Percentiles rank a stretch among this genome's conserved stretches.
phyloP scores from a whole-genome alignment of 352 stramenopile species.

The Phytophthora vignae region DNA sequence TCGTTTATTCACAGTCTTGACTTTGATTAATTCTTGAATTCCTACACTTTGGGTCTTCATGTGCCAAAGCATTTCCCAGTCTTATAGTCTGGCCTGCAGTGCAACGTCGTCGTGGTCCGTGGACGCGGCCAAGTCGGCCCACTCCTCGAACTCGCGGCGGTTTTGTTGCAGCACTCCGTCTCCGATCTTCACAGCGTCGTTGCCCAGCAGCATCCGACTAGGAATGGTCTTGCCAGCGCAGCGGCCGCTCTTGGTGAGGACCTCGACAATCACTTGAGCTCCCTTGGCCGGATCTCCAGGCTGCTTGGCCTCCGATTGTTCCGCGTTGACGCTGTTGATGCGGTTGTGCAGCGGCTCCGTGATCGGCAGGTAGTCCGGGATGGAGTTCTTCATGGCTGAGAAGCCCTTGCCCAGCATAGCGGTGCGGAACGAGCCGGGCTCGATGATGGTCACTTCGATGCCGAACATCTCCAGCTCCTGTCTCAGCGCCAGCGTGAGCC shows the following conservation, averaged over 20 bases:
- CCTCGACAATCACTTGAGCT: constrained; percentile 43
- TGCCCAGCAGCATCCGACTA: constrained; percentile 44
- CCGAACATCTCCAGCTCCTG: constrained; percentile 43
- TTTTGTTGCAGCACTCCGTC: constrained; percentile 25
- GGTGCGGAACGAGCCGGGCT: constrained; percentile 56
- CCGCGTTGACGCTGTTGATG: constrained; percentile 28
- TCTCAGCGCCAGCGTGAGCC: constrained; percentile 41
- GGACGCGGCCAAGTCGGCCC: constrained; percentile 31
- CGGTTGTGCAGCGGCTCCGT: constrained; percentile 31
- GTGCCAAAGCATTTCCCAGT: neutral
- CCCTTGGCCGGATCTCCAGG: constrained; percentile 45
- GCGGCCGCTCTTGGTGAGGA: constrained; percentile 47
- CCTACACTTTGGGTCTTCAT: neutral
- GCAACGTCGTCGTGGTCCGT: constrained; percentile 36
- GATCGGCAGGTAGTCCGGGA: constrained; percentile 42
- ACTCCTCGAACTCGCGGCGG: constrained; percentile 38
- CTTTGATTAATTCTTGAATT: neutral
- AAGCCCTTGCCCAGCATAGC: constrained; percentile 46
- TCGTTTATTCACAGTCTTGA: constrained; percentile 26
- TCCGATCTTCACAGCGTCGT: constrained; percentile 41
- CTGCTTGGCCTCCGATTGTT: constrained; percentile 18
- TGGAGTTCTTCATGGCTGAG: constrained; percentile 38
- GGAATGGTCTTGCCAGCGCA: constrained; percentile 43
- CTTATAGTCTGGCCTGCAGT: constrained; percentile 29
- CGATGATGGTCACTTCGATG: constrained; percentile 57